Conservation (phyloP, 768 basidiomycete species). For the Lyophyllum shimeji region DNA sequence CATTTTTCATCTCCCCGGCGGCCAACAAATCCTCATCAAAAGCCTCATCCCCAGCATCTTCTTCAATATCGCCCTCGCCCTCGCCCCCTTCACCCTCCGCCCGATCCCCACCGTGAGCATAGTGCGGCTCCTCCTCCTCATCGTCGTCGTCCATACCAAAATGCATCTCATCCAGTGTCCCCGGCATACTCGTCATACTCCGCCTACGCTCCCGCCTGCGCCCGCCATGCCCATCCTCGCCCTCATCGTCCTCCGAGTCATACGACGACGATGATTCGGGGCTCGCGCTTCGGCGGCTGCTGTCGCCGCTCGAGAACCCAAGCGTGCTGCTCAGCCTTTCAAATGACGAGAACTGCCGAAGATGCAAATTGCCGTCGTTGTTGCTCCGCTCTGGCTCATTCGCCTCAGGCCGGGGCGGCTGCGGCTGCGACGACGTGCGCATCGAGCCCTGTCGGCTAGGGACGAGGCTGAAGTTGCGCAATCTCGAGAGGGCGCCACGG, state of each 20-base stretch:
- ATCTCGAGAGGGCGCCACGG: constrained; percentile 67
- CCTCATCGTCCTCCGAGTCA: constrained; percentile 55
- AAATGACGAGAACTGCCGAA: constrained; percentile 76
- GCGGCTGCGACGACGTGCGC: constrained; percentile 30
- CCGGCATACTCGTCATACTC: constrained; percentile 86
- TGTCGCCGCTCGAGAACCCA: constrained; percentile 36
- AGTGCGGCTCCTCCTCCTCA: constrained; percentile 33
- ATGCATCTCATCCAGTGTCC: constrained; percentile 67
- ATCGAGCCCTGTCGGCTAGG: constrained; percentile 36
- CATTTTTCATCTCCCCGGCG: constrained; percentile 81
- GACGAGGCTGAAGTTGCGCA: constrained; percentile 80
- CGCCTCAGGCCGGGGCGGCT: neutral
- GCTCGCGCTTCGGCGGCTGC: constrained; percentile 43
- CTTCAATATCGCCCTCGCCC: constrained; percentile 46
- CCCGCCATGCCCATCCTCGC: constrained; percentile 41
- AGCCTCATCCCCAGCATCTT: constrained; percentile 67
- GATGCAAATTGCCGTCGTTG: too few relatives aligned
- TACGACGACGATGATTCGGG: constrained; percentile 60
- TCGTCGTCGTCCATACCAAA: constrained; percentile 57
- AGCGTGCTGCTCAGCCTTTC: constrained; percentile 67
- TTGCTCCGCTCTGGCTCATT: constrained; percentile 28
- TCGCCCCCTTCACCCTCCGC: constrained; percentile 35
- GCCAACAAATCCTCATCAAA: constrained; percentile 81
- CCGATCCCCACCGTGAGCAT: constrained; percentile 30
- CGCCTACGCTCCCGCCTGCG: constrained; percentile 45